A percentile compares a stretch with the other conserved stretches of the same genome.
phyloP scores from a whole-genome alignment of 805 yeast species.

The Vanderwaltozyma tropicalis region DNA sequence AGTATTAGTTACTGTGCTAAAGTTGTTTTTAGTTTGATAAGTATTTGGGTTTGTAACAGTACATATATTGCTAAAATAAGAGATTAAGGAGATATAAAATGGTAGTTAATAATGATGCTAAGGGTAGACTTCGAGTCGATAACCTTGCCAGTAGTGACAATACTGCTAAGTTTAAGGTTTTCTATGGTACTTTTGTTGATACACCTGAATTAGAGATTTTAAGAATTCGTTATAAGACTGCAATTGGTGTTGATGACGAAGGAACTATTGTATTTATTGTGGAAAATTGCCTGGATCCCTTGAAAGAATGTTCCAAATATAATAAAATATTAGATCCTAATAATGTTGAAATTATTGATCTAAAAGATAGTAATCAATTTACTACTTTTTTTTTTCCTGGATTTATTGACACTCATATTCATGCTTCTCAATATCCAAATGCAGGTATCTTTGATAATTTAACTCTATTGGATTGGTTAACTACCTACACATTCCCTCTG shows the following conservation, averaged over 20 bases:
- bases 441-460: conserved; percentile 75
- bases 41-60: neutral
- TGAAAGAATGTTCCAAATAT: conserved; percentile 19
- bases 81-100: neutral
- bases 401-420: conserved; percentile 73
- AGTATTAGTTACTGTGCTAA: no score
- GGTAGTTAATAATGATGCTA: neutral
- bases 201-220: conserved; percentile 51
- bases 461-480: conserved; percentile 83
- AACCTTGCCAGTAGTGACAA: neutral
- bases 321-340: conserved; percentile 8
- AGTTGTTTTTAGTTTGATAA: neutral
- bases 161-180: conserved; percentile 24
- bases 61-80: neutral
- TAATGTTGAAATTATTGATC: conserved; percentile 25
- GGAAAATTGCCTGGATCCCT: conserved; percentile 17
- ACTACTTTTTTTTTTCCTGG: conserved; percentile 65
- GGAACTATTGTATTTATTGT: conserved; percentile 37
- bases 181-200: conserved; percentile 64
- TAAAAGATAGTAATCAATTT: neutral
- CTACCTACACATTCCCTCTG: conserved; percentile 78
- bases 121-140: neutral
- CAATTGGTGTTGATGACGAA: conserved; percentile 44
- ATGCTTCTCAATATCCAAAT: conserved; percentile 79
- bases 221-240: conserved; percentile 44